These are phyloP conservation scores for Carex parvula DNA, from an alignment of 176 grass and related monocot genomes.

Conservation along the genomic window DNA sequence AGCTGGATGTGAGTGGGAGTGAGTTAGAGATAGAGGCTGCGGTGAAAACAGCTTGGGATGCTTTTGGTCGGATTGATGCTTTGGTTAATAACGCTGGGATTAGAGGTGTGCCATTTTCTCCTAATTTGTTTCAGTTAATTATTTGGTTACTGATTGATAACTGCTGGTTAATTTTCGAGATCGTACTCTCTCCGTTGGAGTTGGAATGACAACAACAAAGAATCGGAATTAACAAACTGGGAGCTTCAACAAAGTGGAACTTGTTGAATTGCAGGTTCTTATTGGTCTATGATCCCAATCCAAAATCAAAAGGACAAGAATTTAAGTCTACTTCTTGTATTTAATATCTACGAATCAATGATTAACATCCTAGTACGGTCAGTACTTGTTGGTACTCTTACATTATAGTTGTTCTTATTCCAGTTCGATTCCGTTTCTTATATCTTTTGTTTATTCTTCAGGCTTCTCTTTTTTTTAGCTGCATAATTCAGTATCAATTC, in stretches of 20 bases:
- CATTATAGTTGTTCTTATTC: background rate
- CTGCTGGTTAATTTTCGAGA: background rate
- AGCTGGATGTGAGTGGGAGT: constrained; percentile 60
- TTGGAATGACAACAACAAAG: background rate
- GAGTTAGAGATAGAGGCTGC: constrained; percentile 37
- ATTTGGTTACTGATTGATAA: background rate
- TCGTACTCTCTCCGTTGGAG: background rate
- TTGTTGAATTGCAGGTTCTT: background rate
- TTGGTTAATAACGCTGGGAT: constrained; percentile 85
- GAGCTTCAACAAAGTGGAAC: background rate
- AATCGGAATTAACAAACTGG: background rate
- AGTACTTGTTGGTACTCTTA: background rate
- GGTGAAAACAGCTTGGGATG: constrained; percentile 54
- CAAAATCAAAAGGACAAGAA: background rate
- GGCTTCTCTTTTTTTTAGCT: background rate
- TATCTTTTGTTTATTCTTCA: background rate
- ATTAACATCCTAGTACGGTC: background rate
- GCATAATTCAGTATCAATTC: background rate
- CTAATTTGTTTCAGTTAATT: background rate
- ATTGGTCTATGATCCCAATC: background rate
- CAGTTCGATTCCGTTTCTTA: background rate
- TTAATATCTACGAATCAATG: background rate
- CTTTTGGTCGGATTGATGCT: constrained; percentile 69
- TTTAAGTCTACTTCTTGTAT: background rate
- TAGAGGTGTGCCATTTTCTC: constrained; percentile 44